Evolutionary conservation across 1,139 yeast genomes (phyloP).

Genomic region (Zygosaccharomyces sapae): DNA sequence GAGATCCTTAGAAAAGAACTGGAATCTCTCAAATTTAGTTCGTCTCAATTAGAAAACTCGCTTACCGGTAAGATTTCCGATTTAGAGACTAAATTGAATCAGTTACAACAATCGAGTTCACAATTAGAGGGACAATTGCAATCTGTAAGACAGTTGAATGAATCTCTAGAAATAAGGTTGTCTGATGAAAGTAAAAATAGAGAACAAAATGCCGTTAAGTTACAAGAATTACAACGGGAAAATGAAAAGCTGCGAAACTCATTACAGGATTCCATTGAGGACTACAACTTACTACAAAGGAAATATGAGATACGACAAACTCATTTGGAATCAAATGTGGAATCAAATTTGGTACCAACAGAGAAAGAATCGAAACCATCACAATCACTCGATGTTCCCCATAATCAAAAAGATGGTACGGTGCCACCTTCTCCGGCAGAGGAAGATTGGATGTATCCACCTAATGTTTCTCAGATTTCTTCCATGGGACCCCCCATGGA

Average conservation of each 20-base stretch:
- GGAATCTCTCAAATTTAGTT: constrained; percentile 55
- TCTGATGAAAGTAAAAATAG: background rate
- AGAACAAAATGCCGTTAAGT: constrained; percentile 3
- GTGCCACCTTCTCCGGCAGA: constrained; percentile 9
- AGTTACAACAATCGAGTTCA: constrained; percentile 17
- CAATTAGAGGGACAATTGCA: constrained; percentile 5
- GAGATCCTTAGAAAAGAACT: constrained; percentile 26
- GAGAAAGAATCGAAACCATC: background rate
- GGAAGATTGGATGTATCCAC: constrained; percentile 19
- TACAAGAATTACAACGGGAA: constrained; percentile 15
- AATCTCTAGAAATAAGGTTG: constrained; percentile 10
- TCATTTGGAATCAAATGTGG: constrained; percentile 24
- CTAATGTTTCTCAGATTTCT: constrained; percentile 11
- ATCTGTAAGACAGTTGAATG: constrained; percentile 7
- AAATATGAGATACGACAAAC: constrained; percentile 29
- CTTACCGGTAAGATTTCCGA: constrained; percentile 46
- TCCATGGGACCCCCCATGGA: constrained; percentile 9
- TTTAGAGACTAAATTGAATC: constrained; percentile 37
- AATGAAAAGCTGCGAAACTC: constrained; percentile 16
- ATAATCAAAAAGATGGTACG: constrained; percentile 1
- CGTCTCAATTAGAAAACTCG: constrained; percentile 59
- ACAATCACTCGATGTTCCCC: constrained; percentile 3
- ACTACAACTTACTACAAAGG: constrained; percentile 27
- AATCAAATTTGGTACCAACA: constrained; percentile 6
- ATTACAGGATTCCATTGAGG: constrained; percentile 25